These are phyloP conservation scores for Teunomyces lycoperdinae DNA, from an alignment of 805 yeast species.

Conservation along the genomic window DNA sequence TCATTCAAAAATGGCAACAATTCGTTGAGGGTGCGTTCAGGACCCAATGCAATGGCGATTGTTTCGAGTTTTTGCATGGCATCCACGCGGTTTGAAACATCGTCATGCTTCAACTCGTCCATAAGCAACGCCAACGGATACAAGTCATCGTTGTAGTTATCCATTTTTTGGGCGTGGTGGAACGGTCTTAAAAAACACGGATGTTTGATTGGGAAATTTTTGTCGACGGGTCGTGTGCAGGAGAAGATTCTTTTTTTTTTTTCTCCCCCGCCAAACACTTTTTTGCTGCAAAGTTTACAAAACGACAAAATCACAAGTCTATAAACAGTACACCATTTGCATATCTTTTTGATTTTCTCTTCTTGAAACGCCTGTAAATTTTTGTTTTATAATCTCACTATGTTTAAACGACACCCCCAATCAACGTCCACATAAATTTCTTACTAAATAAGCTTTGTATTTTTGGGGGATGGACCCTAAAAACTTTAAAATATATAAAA, in stretches of 20 bases:
- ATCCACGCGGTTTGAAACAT: conserved; percentile 85
- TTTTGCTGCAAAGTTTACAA: no score
- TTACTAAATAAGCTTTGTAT: no score
- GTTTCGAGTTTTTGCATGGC: conserved; percentile 95
- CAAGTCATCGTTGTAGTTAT: conserved; percentile 54
- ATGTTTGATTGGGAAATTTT: neutral
- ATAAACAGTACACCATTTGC: no score
- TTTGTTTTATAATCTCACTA: no score
- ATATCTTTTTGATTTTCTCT: no score
- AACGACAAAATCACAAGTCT: no score
- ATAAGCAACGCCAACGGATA: conserved; percentile 93
- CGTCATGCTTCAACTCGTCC: conserved; percentile 97
- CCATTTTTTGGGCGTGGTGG: conserved; percentile 24
- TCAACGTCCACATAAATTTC: no score
- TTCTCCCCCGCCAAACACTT: no score
- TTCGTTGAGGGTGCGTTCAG: conserved; percentile 86
- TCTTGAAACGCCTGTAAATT: no score
- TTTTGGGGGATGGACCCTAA: no score
- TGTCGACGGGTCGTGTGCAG: neutral
- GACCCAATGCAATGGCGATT: conserved; percentile 91
- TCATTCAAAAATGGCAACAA: conserved; percentile 86
- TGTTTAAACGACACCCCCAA: no score
- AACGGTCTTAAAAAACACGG: conserved; percentile 1
- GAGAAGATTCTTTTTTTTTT: neutral
- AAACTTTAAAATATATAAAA: no score